phyloP scores from a whole-genome alignment of 2,329 filamentous ascomycete species.

The Apiospora sp. region DNA sequence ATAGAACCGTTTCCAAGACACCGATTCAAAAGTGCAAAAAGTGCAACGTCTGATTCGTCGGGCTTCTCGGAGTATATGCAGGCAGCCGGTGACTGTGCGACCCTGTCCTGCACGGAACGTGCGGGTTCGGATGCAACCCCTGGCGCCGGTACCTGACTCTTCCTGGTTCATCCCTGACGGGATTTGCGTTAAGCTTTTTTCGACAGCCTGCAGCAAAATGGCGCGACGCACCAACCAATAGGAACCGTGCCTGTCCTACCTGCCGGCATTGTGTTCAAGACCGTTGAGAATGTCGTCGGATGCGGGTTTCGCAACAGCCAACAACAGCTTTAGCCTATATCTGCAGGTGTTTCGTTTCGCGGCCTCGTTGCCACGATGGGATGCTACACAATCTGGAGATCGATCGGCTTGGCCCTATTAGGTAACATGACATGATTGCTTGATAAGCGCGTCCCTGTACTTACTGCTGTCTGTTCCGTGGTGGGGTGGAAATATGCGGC shows the following conservation, averaged over 20 bases:
- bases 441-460: neutral
- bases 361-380: neutral
- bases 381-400: constrained; percentile 17
- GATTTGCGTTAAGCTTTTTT: neutral
- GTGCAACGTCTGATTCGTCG: neutral
- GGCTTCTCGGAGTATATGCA: neutral
- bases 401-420: neutral
- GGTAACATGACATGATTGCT: constrained; percentile 5
- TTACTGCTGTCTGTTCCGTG: neutral
- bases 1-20: neutral
- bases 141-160: neutral
- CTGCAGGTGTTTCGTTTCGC: neutral
- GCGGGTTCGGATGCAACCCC: constrained; percentile 9
- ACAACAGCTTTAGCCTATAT: neutral
- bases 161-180: neutral
- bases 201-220: neutral
- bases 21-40: neutral
- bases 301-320: neutral
- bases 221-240: neutral
- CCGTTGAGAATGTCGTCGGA: neutral
- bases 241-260: neutral
- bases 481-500: neutral
- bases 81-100: constrained; percentile 3
- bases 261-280: neutral
- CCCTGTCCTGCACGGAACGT: constrained; percentile 7